A percentile compares a stretch with the other conserved stretches of the same genome.
Evolutionary conservation across 2,329 filamentous ascomycete species (phyloP).

Genomic region (Fusarium musae): DNA sequence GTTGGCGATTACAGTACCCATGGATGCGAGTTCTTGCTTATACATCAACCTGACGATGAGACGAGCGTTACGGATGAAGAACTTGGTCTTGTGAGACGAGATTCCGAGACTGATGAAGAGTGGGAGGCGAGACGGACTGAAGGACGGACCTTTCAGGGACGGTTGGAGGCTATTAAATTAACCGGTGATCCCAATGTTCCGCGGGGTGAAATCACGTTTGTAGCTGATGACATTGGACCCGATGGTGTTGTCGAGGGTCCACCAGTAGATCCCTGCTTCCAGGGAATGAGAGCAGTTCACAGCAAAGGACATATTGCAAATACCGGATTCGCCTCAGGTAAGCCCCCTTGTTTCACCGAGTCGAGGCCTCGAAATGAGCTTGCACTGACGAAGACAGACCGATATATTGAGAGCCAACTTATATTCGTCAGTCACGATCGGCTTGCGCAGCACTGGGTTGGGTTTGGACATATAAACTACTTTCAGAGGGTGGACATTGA

Average conservation of each 20-base stretch:
- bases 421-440: conserved; percentile 81
- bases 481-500: conserved; percentile 71
- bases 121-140: conserved; percentile 58
- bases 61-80: conserved; percentile 52
- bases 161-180: conserved; percentile 86
- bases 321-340: conserved; percentile 77
- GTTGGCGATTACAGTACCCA: conserved; percentile 90
- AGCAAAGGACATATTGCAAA: conserved; percentile 83
- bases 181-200: conserved; percentile 93
- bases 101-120: conserved; percentile 57
- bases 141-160: conserved; percentile 68
- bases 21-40: conserved; percentile 86
- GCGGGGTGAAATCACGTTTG: conserved; percentile 84
- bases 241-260: conserved; percentile 69
- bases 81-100: conserved; percentile 52
- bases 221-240: conserved; percentile 79
- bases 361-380: too few relatives aligned
- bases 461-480: conserved; percentile 68
- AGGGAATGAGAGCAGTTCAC: conserved; percentile 77
- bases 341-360: conserved; percentile 17
- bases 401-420: conserved; percentile 79
- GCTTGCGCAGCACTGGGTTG: conserved; percentile 85
- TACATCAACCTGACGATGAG: conserved; percentile 74
- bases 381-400: conserved; percentile 60
- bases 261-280: conserved; percentile 74